Percentiles rank a stretch among this genome's conserved stretches.
These are phyloP conservation scores for Pinus taeda DNA, from an alignment of 75 land plant species.

Conservation along the genomic window DNA sequence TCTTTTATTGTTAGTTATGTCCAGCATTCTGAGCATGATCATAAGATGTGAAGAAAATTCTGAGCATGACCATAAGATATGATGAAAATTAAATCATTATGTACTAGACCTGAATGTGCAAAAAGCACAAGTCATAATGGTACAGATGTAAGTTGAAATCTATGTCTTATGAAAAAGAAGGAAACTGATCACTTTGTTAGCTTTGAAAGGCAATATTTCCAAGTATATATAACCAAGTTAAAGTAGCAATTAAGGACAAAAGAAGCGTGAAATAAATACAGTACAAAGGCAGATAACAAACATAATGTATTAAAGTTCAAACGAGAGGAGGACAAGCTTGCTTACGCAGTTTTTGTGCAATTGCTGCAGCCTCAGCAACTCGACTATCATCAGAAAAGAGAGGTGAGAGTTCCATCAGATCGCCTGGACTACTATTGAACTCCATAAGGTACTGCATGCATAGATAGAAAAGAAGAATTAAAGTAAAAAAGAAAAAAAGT, in stretches of 20 bases:
- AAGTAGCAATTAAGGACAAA: background rate
- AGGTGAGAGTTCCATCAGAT: constrained; percentile 95
- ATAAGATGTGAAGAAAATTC: too few species aligned
- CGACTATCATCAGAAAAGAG: constrained; percentile 97
- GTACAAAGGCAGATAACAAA: background rate
- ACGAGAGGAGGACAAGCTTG: background rate
- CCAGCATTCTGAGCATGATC: too few species aligned
- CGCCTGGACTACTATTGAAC: constrained; percentile 97
- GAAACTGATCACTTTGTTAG: too few species aligned
- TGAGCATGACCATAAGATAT: too few species aligned
- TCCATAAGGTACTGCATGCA: constrained; percentile 91
- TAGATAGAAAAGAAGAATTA: background rate
- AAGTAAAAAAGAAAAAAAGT: background rate
- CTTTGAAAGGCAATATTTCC: too few species aligned
- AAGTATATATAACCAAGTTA: background rate
- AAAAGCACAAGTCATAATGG: too few species aligned
- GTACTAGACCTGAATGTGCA: too few species aligned
- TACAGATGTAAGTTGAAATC: too few species aligned
- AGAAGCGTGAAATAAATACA: background rate
- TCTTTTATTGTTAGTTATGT: too few species aligned
- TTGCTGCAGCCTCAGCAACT: constrained; percentile 98
- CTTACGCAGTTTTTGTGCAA: constrained; percentile 99
- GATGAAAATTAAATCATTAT: too few species aligned
- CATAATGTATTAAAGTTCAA: background rate
- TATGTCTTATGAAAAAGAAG: too few species aligned